Conservation (phyloP, 2,329 filamentous ascomycete species). For the Verticillium tricorpus region DNA sequence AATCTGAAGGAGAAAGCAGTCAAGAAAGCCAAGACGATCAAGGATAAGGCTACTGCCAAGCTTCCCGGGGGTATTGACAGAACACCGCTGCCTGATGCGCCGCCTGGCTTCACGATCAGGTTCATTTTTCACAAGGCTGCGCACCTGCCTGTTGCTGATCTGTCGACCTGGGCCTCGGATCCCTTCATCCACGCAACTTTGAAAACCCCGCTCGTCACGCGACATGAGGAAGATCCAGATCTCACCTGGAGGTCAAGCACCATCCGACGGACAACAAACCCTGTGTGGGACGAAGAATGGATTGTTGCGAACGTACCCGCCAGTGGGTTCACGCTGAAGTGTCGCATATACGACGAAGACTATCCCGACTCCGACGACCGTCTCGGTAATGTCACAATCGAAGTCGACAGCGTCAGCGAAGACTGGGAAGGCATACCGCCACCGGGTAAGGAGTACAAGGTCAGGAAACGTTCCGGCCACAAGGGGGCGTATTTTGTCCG, state of each 20-base stretch:
- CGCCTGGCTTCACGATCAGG: conserved; percentile 77
- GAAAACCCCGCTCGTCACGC: conserved; percentile 60
- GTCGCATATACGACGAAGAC: conserved; percentile 87
- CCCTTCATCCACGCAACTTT: conserved; percentile 79
- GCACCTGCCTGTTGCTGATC: conserved; percentile 79
- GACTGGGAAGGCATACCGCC: conserved; percentile 65
- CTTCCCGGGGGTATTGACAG: conserved; percentile 76
- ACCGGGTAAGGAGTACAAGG: conserved; percentile 53
- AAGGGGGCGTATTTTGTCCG: conserved; percentile 80
- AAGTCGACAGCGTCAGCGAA: conserved; percentile 54
- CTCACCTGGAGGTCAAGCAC: conserved; percentile 73
- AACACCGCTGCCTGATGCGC: conserved; percentile 70
- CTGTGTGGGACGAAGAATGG: conserved; percentile 82
- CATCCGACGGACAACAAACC: conserved; percentile 65
- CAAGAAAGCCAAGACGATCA: conserved; percentile 24
- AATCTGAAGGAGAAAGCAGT: background rate
- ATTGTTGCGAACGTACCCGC: conserved; percentile 80
- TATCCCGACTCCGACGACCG: conserved; percentile 80
- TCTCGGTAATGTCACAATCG: conserved; percentile 77
- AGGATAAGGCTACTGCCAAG: conserved; percentile 33
- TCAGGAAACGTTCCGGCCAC: conserved; percentile 81
- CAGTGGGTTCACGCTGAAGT: conserved; percentile 78
- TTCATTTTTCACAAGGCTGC: conserved; percentile 78
- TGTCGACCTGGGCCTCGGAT: conserved; percentile 74
- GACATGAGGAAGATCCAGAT: conserved; percentile 82